Base-by-base conservation (phyloP, 1,284 basidiomycete species). In the Kwoniella shivajii region DNA sequence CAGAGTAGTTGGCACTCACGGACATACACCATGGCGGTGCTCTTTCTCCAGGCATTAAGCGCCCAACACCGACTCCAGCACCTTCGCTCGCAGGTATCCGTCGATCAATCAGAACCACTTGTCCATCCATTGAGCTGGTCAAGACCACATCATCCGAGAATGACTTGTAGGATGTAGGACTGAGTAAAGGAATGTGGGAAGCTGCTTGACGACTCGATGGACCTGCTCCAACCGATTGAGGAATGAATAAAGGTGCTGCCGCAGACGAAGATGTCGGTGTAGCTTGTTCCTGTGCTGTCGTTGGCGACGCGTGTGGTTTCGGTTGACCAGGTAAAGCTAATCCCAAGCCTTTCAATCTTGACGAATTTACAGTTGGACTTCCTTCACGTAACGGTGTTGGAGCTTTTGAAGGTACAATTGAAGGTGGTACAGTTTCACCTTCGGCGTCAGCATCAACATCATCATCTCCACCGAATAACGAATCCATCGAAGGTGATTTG, bases 21-120 rank as follows among this genome's bases (percentile, higher is more conserved):
- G 92, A 92, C 71, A 94, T 85, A 78, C 92, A 96, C 94, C 94
- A 97, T 0, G 94, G 94, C 22, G 93, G 92, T 10, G 91, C 92
- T 75, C 89, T 90, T 61, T 91, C 89, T 64, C 87, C 89, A 78
- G 93, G 85, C 81, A 88, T 86, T 42, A 98, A 78, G 55, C 92
- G 82, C 22, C 92, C 91, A 1, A 95, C 89, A 5, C 90, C 88
- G 9, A 62, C 63, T 18, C 58, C 54, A 30, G 75, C 77, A 29
- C 86, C 85, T 44, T 64, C 56, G 22, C 67, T 57, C 29, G 82
- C 78, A 1, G 82, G 81, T 31, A 86, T 85, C 57, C 95, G 82
- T 64, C 87, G 84, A 72, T 99, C 95, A 87, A 93, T 95, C 6
- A 99, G 75, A 34, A 94, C 85, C 18, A 96, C 85, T 72, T 96